Evolutionary conservation across 805 yeast species (phyloP).

Genomic region (Brettanomyces sp.): DNA sequence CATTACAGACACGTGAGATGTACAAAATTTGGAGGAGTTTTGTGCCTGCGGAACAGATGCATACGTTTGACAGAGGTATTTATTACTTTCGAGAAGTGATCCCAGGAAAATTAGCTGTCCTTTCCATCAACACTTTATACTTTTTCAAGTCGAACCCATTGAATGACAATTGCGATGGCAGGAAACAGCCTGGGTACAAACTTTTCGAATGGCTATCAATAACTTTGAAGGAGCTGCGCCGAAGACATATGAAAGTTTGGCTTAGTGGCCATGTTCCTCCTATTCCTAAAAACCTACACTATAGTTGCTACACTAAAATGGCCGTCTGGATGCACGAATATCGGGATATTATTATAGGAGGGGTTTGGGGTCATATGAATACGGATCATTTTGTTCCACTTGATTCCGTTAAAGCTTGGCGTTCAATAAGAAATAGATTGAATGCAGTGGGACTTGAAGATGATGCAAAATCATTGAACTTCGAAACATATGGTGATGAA

Average conservation of each 20-base stretch:
- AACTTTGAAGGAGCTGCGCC: slow-evolving; percentile 62
- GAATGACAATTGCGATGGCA: slow-evolving; percentile 67
- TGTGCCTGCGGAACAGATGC: slow-evolving; percentile 70
- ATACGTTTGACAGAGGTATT: slow-evolving; percentile 65
- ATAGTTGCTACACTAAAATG: slow-evolving; percentile 63
- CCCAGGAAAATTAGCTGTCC: slow-evolving; percentile 67
- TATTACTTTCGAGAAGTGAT: slow-evolving; percentile 71
- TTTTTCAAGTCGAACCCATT: slow-evolving; percentile 70
- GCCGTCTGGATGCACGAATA: slow-evolving; percentile 78
- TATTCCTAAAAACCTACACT: slow-evolving; percentile 65
- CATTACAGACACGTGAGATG: slow-evolving; percentile 75
- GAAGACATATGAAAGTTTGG: slow-evolving; percentile 77
- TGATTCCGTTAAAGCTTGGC: slow-evolving; percentile 62
- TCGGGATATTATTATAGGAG: slow-evolving; percentile 76
- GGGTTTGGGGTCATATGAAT: slow-evolving; percentile 84
- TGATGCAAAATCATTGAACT: slow-evolving; percentile 10
- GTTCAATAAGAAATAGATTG: slow-evolving; percentile 28
- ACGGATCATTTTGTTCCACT: slow-evolving; percentile 76
- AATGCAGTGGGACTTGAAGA: slow-evolving; percentile 10
- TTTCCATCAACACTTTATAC: slow-evolving; percentile 72
- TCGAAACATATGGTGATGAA: slow-evolving; percentile 16
- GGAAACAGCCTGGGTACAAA: slow-evolving; percentile 73
- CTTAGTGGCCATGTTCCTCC: slow-evolving; percentile 86
- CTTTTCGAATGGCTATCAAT: slow-evolving; percentile 71
- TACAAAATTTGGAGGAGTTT: slow-evolving; percentile 64